Evolutionary conservation across 768 basidiomycete species (phyloP).

Genomic region (Agrocybe praecox): DNA sequence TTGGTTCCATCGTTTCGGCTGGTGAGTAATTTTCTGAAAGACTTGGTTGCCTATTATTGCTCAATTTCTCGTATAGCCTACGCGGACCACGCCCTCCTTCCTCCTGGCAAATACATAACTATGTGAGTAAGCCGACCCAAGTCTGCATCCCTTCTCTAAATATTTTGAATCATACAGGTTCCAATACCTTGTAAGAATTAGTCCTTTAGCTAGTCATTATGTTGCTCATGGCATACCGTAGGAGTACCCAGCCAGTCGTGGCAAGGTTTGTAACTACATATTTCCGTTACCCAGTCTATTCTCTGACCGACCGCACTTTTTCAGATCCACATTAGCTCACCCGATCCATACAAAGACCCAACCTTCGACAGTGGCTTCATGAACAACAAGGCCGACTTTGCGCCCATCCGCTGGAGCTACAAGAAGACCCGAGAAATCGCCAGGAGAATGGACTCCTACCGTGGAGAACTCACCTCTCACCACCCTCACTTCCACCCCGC

Average conservation of each 20-base stretch:
- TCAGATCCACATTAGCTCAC: conserved; percentile 63
- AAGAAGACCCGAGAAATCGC: conserved; percentile 77
- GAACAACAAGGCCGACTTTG: conserved; percentile 79
- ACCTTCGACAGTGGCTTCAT: conserved; percentile 77
- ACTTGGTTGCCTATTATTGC: background rate
- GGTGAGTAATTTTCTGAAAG: conserved; percentile 24
- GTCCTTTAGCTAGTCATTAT: background rate
- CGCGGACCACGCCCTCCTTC: conserved; percentile 70
- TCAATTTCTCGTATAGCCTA: conserved; percentile 42
- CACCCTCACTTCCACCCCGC: conserved; percentile 77
- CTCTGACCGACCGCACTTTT: background rate
- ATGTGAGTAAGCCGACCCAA: conserved; percentile 33
- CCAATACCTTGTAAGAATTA: conserved; percentile 56
- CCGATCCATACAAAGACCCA: conserved; percentile 64
- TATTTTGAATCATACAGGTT: conserved; percentile 31
- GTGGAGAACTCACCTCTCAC: conserved; percentile 72
- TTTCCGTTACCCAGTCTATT: background rate
- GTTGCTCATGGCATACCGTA: conserved; percentile 9
- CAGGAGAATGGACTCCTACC: conserved; percentile 74
- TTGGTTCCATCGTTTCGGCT: conserved; percentile 68
- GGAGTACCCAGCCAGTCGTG: conserved; percentile 76
- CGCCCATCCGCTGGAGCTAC: conserved; percentile 77
- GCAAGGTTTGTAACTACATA: conserved; percentile 45
- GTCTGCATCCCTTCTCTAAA: too few species aligned
- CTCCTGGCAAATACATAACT: conserved; percentile 72